phyloP scores from a whole-genome alignment of 371 early-diverging fungal genomes.

The Saksenaea oblongispora region DNA sequence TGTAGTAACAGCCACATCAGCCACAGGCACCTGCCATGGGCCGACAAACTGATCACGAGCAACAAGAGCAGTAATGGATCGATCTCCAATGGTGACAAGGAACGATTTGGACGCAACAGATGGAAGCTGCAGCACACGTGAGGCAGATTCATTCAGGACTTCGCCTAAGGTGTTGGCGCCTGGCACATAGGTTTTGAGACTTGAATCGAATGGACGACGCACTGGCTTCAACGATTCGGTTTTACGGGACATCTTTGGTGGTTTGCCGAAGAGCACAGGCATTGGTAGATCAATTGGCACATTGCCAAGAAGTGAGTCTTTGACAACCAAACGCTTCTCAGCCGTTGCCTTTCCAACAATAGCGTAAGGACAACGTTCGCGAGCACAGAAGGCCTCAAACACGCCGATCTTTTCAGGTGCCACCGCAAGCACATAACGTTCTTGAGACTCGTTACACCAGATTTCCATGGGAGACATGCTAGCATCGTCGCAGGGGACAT shows the following conservation, averaged over 20 bases:
- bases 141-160: slow-evolving; percentile 63
- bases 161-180: slow-evolving; percentile 26
- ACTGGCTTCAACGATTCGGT: slow-evolving; percentile 56
- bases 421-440: slow-evolving; percentile 94
- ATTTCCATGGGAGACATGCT: slow-evolving; percentile 98
- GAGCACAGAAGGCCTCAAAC: slow-evolving; percentile 78
- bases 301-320: slow-evolving; percentile 68
- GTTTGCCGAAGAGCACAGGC: slow-evolving; percentile 94
- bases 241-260: slow-evolving; percentile 90
- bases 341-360: slow-evolving; percentile 90
- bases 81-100: slow-evolving; percentile 96
- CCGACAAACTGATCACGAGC: slow-evolving; percentile 97
- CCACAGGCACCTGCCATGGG: slow-evolving; percentile 96
- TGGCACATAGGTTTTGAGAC: slow-evolving; percentile 59
- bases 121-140: slow-evolving; percentile 84
- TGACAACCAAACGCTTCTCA: slow-evolving; percentile 81
- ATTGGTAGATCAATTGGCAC: slow-evolving; percentile 92
- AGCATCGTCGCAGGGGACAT: slow-evolving; percentile 86
- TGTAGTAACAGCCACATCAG: slow-evolving; percentile 91
- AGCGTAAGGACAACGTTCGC: slow-evolving; percentile 94
- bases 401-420: slow-evolving; percentile 60
- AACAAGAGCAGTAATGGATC: slow-evolving; percentile 92
- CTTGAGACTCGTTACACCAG: slow-evolving; percentile 99
- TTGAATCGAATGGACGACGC: slow-evolving; percentile 64
- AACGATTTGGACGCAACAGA: slow-evolving; percentile 91